Evolutionary conservation across 805 yeast genomes (phyloP).

Genomic region (Wickerhamiella qilinensis): DNA sequence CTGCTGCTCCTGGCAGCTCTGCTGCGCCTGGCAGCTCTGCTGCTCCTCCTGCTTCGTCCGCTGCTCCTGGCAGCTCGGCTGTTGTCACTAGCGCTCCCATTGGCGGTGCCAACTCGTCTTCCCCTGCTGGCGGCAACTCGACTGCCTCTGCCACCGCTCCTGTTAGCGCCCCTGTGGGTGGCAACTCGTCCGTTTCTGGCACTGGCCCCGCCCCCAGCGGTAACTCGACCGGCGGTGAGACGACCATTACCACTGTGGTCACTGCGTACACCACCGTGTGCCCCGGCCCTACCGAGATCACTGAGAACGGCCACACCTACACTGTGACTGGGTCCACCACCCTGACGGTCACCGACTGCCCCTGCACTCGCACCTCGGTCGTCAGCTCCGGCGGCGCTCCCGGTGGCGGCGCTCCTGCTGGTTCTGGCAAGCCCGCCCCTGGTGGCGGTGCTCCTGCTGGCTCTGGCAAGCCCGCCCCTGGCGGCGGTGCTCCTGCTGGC

Average conservation of each 20-base stretch:
- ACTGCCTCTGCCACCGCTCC: not conserved
- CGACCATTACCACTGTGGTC: conserved; percentile 7
- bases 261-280: conserved; percentile 30
- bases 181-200: not conserved
- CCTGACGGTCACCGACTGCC: conserved; percentile 65
- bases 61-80: conserved; percentile 3
- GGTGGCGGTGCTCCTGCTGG: no score
- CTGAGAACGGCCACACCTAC: conserved; percentile 45
- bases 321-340: conserved; percentile 60
- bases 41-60: conserved; percentile 10
- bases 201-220: not conserved
- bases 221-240: conserved; percentile 19
- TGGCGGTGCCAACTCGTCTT: not conserved
- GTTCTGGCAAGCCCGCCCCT: conserved; percentile 2
- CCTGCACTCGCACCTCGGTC: conserved; percentile 43
- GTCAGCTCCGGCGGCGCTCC: conserved; percentile 23
- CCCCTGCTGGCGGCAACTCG: not conserved
- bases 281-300: conserved; percentile 45
- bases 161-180: not conserved
- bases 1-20: conserved; percentile 3
- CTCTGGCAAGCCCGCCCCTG: conserved; percentile 19
- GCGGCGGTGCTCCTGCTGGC: conserved; percentile 7
- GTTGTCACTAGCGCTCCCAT: not conserved
- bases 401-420: conserved; percentile 7
- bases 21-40: conserved; percentile 2